Base-by-base conservation (phyloP, 2,329 filamentous ascomycete genomes). In the Aspergillaceae sp. region DNA sequence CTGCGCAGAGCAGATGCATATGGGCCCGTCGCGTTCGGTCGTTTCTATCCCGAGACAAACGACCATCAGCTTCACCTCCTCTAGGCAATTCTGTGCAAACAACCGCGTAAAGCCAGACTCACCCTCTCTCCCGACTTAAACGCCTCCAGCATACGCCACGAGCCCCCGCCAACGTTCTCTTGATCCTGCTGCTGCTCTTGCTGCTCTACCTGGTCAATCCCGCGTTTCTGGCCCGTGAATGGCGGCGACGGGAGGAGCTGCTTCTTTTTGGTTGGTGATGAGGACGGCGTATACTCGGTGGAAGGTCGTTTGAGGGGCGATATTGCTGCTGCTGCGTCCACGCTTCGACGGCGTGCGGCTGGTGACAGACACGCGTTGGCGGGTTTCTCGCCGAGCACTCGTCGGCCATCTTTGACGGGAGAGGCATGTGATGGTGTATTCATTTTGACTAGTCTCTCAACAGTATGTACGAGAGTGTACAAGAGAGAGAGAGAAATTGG, bases 371-470 rank as follows among this genome's bases (percentile, higher is more conserved):
- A 67, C 61, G 66, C 63, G 65, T 70, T 70, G 54, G 61, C 50
- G 47, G 63, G 61, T 52, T 68, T 70, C 47, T 69, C 66, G 32
- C 67, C 63, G 44, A 70, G 63, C 44, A 68, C 62, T 41, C 59
- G 67, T 55, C 67, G 58, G 38, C 63, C 61, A 29, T 65, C 60
- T 52, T 67, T 66, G 46, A 61, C 47, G 4, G 65, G 62, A 47
- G 48, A 56, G 47, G 32, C n/a, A 56, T 57, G 19, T 61, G 27
- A 5, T 10, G 43, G 27, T 6, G 46, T 28, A 38, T 48, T 43
- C 46, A 48, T 50, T 43, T 38, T 26, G 26, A 9, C 27, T 7
- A 3, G 11, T 26, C 9, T 38, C 29, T 27, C 41, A n/a, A 35
- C 10, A 32, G 19, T 46, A 43, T 43, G 26, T 38, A 38, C 19